These are phyloP conservation scores for Wallacemonas sp. DNA, from an alignment of 208 protist species.

Conservation along the genomic window DNA sequence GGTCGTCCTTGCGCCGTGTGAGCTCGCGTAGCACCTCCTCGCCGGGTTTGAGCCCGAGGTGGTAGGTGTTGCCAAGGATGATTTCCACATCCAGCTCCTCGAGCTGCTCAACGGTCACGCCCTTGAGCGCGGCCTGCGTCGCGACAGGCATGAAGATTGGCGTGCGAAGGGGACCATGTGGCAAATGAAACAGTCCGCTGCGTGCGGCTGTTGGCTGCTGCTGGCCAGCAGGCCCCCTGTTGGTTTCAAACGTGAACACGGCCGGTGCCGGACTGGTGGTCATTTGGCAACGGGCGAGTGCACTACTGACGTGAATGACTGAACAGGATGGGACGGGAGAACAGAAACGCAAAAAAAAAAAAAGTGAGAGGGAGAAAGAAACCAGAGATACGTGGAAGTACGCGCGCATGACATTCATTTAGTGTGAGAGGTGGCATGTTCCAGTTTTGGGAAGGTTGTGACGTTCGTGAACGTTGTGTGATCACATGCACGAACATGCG, in stretches of 20 bases:
- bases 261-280: neutral
- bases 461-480: no score
- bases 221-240: conserved; percentile 41
- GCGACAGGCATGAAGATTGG: conserved; percentile 99
- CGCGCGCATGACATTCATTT: no score
- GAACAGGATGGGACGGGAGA: neutral
- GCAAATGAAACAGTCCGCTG: conserved; percentile 87
- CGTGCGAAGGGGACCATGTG: conserved; percentile 88
- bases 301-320: neutral
- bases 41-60: conserved; percentile 95
- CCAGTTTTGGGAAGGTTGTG: no score
- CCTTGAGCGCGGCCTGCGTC: conserved; percentile 97
- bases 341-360: neutral
- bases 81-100: conserved; percentile 94
- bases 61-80: conserved; percentile 99
- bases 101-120: conserved; percentile 93
- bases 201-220: conserved; percentile 61
- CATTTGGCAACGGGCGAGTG: no score
- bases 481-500: no score
- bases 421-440: no score
- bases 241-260: conserved; percentile 76
- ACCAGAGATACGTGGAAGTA: no score
- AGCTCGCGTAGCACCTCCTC: conserved; percentile 80
- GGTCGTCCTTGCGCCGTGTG: conserved; percentile 64
- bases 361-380: neutral